These are phyloP conservation scores for Neurospora intermedia DNA, from an alignment of 495 filamentous ascomycete genomes.

Conservation along the genomic window DNA sequence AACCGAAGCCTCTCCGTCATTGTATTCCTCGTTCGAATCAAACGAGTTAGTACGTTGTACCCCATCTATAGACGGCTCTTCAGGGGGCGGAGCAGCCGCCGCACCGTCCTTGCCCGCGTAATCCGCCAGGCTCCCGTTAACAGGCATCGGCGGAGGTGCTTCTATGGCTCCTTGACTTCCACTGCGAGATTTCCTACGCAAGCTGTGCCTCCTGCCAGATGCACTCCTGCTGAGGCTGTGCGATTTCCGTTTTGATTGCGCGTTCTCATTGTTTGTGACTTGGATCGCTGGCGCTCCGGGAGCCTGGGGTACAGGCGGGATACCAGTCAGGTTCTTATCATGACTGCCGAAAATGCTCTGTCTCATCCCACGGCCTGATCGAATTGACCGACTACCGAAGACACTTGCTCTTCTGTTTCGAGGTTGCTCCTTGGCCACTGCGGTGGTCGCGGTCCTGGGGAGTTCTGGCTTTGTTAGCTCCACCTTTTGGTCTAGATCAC, in stretches of 20 bases:
- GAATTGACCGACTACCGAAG: conserved; percentile 47
- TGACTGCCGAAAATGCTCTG: conserved; percentile 18
- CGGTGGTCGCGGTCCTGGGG: conserved; percentile 60
- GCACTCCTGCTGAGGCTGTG: conserved; percentile 31
- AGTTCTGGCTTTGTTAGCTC: conserved; percentile 33
- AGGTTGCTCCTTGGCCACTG: conserved; percentile 23
- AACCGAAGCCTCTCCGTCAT: neutral
- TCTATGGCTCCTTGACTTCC: conserved; percentile 16
- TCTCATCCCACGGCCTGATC: conserved; percentile 18
- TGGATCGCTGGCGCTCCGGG: conserved; percentile 26
- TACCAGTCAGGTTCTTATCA: conserved; percentile 17
- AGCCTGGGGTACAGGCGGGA: conserved; percentile 20
- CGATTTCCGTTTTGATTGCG: conserved; percentile 22
- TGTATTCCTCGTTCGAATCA: conserved; percentile 12
- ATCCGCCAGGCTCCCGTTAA: neutral
- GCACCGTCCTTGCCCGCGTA: neutral
- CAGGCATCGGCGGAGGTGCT: neutral
- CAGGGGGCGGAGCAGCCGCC: neutral
- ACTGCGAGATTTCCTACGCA: conserved; percentile 36
- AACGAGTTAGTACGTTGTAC: conserved; percentile 23
- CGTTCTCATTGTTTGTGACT: conserved; percentile 27
- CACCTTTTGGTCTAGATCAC: conserved; percentile 32
- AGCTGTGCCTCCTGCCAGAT: conserved; percentile 29
- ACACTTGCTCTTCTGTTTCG: conserved; percentile 66
- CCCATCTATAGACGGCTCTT: conserved; percentile 1